phyloP scores from a whole-genome alignment of 2,329 filamentous ascomycete species.

The Xylariales sp. region DNA sequence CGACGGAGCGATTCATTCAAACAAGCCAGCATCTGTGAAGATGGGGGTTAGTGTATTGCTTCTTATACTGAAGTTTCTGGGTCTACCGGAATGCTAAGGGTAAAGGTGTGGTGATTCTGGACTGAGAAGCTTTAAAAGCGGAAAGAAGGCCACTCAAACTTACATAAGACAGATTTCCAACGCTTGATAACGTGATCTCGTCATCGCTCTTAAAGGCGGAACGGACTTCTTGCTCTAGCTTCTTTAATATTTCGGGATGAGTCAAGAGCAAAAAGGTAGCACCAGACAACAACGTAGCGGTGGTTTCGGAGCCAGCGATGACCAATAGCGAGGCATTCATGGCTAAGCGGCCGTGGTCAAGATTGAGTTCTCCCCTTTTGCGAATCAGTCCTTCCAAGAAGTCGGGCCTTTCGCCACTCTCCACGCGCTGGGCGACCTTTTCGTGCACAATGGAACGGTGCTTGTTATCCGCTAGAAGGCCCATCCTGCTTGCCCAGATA shows the following conservation, averaged over 20 bases:
- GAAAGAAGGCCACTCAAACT: not conserved
- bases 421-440: conserved; percentile 47
- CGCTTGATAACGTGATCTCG: conserved; percentile 54
- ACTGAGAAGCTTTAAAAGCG: not conserved
- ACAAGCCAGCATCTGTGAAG: conserved; percentile 52
- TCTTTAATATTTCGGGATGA: conserved; percentile 50
- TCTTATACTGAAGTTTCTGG: not conserved
- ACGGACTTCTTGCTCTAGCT: conserved; percentile 55
- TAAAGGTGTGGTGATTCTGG: not conserved
- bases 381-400: conserved; percentile 49
- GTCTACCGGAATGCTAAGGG: not conserved
- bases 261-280: conserved; percentile 54
- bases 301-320: conserved; percentile 63
- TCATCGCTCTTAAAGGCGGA: conserved; percentile 51
- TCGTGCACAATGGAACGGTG: conserved; percentile 38
- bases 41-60: conserved; percentile 4
- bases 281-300: conserved; percentile 57
- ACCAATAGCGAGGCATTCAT: conserved; percentile 49
- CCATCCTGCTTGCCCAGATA: conserved; percentile 12
- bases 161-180: conserved; percentile 51
- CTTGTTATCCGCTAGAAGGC: conserved; percentile 23
- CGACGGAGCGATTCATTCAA: conserved; percentile 57
- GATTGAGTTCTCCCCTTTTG: conserved; percentile 43
- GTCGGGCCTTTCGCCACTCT: conserved; percentile 46
- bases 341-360: conserved; percentile 33